Evolutionary conservation across 2,329 filamentous ascomycete species (phyloP), one percentile per base, ranked within the genome.

Genomic region (Juglanconis oblonga): DNA sequence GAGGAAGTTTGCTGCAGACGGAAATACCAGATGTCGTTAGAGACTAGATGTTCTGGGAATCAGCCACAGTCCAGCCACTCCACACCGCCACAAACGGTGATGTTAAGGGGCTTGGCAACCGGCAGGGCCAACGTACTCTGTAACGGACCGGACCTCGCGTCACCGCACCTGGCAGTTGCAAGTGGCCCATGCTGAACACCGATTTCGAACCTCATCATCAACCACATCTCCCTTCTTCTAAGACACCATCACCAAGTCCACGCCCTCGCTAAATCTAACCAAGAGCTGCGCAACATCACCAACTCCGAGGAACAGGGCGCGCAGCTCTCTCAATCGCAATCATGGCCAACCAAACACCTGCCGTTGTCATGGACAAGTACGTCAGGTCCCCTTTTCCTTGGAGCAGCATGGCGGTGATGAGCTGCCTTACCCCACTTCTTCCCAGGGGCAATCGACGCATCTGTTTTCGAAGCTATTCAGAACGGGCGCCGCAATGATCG

Each of bases 331-430:
- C 52, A 58, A 55, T 65, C 62, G 67, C 71, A 74, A 81, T 74
- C 70, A 99, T 99, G 95, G 94, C 95, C 74, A 90, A 90, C 81
- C 94, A 98, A 87, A 98, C 95, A 75, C 95, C 95, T 72, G 95
- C 95, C 91, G 95, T 99, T 97, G 95, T 99, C 92, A 99, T 99
- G 94, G 95, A 99, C 95, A 99, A 99, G 95, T 97, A 89, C 80
- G 92, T 85, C 71, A 64, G 75, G 71, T 66, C 69, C 71, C 65
- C 71, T 69, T 71, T 69, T 68, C 72, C 61, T 17, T 17, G 17
- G 57, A 61, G 58, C 54, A 56, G 45, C 49, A 53, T 58, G 49
- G 36, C 49, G 62, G 62, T 52, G 7, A 47, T 66, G 60, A 66
- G 59, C 50, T 55, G 47, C 53, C 52, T 52, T 55, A 58, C 52